Percentiles rank a stretch among this genome's conserved stretches.
phyloP scores from a whole-genome alignment of 257 asterid genomes.

The Fraxinus cuspidata region DNA sequence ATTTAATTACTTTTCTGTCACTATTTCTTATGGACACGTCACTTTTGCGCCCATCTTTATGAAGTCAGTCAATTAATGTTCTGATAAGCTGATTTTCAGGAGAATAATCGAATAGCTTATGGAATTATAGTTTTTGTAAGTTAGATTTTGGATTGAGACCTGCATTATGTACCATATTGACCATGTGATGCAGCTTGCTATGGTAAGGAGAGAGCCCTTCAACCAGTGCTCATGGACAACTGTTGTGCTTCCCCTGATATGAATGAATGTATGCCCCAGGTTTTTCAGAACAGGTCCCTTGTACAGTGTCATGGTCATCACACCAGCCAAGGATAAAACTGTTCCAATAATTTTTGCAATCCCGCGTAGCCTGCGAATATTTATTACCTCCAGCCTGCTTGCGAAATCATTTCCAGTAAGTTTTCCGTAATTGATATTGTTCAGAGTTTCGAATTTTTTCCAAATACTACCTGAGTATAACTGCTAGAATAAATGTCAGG shows the following conservation, averaged over 20 bases:
- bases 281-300: slow-evolving; percentile 55
- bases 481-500: slow-evolving; percentile 67
- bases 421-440: background rate
- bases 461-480: slow-evolving; percentile 57
- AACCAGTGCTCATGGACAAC: slow-evolving; percentile 54
- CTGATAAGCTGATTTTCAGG: background rate
- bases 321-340: slow-evolving; percentile 64
- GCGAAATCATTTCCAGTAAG: background rate
- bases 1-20: background rate
- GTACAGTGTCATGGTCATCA: slow-evolving; percentile 65
- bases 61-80: background rate
- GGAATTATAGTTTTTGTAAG: background rate
- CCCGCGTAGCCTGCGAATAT: slow-evolving; percentile 52
- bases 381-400: slow-evolving; percentile 63
- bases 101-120: background rate
- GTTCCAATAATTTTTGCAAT: slow-evolving; percentile 64
- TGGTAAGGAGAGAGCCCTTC: slow-evolving; percentile 55
- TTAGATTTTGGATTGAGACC: slow-evolving; percentile 37
- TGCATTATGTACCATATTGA: slow-evolving; percentile 74
- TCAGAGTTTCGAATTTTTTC: background rate
- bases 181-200: slow-evolving; percentile 75
- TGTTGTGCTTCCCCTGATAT: slow-evolving; percentile 36
- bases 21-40: background rate
- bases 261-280: slow-evolving; percentile 45
- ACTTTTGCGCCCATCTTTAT: background rate